These are phyloP conservation scores for Peronospora belbahrii DNA, from an alignment of 352 stramenopile species.

Conservation along the genomic window DNA sequence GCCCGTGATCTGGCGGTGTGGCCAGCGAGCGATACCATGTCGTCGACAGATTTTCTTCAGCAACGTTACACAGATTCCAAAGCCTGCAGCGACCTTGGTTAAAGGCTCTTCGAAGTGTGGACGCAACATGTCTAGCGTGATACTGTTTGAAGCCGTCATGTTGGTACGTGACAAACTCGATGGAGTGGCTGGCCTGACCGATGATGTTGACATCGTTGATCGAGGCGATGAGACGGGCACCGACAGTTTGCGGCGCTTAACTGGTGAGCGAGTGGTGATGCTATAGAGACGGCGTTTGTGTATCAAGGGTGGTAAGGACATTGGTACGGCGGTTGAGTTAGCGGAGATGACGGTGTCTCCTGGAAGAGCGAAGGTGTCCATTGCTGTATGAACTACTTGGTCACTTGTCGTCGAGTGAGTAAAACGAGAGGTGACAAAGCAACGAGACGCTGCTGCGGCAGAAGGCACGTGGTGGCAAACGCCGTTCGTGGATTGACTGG, in stretches of 20 bases:
- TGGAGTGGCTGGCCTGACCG: constrained; percentile 24
- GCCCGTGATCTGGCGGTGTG: constrained; percentile 81
- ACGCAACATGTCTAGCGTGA: constrained; percentile 75
- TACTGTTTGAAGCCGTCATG: constrained; percentile 68
- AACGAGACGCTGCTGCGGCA: constrained; percentile 11
- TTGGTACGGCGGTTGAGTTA: neutral
- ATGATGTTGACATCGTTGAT: constrained; percentile 11
- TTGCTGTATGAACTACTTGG: neutral
- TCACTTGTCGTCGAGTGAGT: constrained; percentile 14
- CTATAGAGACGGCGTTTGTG: constrained; percentile 13
- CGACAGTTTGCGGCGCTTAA: constrained; percentile 24
- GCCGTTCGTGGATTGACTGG: constrained; percentile 23
- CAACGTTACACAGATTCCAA: constrained; percentile 79
- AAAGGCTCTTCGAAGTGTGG: constrained; percentile 82
- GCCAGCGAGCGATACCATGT: constrained; percentile 73
- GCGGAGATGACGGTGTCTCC: neutral
- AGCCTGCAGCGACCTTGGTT: constrained; percentile 60
- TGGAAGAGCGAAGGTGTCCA: constrained; percentile 19
- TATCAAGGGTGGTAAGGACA: constrained; percentile 10
- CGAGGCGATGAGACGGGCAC: constrained; percentile 13
- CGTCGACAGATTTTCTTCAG: constrained; percentile 84
- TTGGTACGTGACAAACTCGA: constrained; percentile 34
- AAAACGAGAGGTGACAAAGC: constrained; percentile 25
- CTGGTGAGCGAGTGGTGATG: neutral
- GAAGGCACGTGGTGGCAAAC: constrained; percentile 11